Base-by-base conservation (phyloP, 2,329 filamentous ascomycete species). In the Scedosporium minutisporum region DNA sequence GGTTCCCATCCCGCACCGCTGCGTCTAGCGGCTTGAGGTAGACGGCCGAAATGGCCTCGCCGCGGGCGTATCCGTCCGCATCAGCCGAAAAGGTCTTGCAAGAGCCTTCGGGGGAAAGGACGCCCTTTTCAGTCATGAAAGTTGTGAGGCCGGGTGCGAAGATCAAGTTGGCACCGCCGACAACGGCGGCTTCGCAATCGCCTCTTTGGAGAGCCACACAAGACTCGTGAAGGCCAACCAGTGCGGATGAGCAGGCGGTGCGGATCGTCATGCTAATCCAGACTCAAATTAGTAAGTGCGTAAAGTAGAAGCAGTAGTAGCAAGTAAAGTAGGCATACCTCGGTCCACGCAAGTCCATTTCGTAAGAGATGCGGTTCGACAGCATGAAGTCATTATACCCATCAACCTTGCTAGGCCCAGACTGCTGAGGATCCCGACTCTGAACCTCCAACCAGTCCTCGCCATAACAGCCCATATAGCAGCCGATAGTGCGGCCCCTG, bases 21-120 rank as follows among this genome's bases (percentile, higher is more conserved):
- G 82, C 76, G 41, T 78, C 76, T 0, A 87, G 74, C 0, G 76
- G 78, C 71, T 87, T 87, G 14, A 88, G 68, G 10, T 87, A 69
- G 2, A 87, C 66, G 60, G 80, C 75, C 7, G 75, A 82, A 21
- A 80, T 77, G 3, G 83, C 85, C 66, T 88, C 85, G 6, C 83
- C 86, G 7, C 85, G 78, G 0, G 80, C 84, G 66, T 86, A 89
- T 0, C 86, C 87, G 46, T 33, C 65, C 66, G 69, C 55, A 61
- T 68, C 57, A 63, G 71, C 64, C 66, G 73, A 64, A 42, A 68
- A 66, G 33, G 81, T 80, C 58, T 77, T 78, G 16, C 78, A 84
- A 33, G 77, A 74, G 1, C 81, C 82, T 0, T 77, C 76, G 29
- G 82, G 77, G 1, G 80, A 81, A 18, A 86, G 76, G 58, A 67